These are phyloP conservation scores for Oryza brachyantha DNA, from an alignment of 176 grass and related monocot species.

Conservation along the genomic window DNA sequence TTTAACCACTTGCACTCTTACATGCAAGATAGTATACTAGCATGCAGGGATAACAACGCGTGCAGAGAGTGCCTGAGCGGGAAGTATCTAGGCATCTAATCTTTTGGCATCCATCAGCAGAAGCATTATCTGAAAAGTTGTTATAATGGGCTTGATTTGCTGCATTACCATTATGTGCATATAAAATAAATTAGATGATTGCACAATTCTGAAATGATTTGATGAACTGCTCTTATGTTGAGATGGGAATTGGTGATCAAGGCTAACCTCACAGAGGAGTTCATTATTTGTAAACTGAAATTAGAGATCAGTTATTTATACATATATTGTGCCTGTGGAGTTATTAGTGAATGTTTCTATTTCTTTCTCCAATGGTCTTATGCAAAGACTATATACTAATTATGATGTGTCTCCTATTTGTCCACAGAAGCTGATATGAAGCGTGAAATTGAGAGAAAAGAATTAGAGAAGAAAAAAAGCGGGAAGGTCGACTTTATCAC, in stretches of 20 bases:
- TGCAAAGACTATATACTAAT: constrained; percentile 5
- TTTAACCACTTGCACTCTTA: too few species aligned
- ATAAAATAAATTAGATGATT: not conserved
- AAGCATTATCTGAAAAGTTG: too few species aligned
- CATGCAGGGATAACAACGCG: too few species aligned
- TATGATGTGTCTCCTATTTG: constrained; percentile 15
- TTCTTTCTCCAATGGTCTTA: not conserved
- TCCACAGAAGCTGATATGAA: constrained; percentile 87
- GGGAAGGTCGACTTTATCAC: constrained; percentile 76
- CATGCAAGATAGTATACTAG: too few species aligned
- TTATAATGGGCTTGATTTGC: not conserved
- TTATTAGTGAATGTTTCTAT: not conserved
- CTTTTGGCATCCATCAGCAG: too few species aligned
- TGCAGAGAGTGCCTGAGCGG: too few species aligned
- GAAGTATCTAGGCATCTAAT: too few species aligned
- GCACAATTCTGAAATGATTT: not conserved
- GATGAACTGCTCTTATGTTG: not conserved
- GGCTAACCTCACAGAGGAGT: not conserved
- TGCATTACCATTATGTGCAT: not conserved
- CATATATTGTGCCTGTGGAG: not conserved
- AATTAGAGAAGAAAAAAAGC: constrained; percentile 80
- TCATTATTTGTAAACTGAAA: not conserved
- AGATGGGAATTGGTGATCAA: not conserved
- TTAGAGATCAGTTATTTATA: not conserved
- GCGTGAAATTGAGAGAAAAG: constrained; percentile 82